Evolutionary conservation across 2,329 filamentous ascomycete genomes (phyloP).

Genomic region (Beauveria rudraprayagi): DNA sequence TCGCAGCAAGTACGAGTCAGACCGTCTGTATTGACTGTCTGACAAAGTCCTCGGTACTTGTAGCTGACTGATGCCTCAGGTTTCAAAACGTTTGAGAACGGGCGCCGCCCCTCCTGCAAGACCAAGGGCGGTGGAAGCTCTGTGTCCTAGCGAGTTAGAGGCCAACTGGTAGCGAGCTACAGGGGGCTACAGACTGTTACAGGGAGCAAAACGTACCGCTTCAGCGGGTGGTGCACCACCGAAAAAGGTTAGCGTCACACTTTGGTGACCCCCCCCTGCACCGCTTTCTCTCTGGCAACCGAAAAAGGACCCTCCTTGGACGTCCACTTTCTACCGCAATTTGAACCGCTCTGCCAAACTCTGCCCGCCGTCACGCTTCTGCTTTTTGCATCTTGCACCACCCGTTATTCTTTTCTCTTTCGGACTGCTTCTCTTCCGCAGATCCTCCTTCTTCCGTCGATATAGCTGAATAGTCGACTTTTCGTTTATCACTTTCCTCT

Average conservation of each 20-base stretch:
- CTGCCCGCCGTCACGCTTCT: constrained; percentile 4
- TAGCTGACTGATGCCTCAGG: neutral
- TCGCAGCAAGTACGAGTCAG: neutral
- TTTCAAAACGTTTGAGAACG: neutral
- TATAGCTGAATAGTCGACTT: neutral
- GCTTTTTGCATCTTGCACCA: constrained; percentile 9
- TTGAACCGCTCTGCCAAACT: constrained; percentile 8
- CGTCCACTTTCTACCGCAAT: constrained; percentile 9
- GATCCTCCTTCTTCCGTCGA: neutral
- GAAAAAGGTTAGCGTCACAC: neutral
- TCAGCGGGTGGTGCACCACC: neutral
- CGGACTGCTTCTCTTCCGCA: constrained; percentile 6
- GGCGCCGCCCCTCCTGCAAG: neutral
- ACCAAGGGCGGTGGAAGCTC: neutral
- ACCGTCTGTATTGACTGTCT: neutral
- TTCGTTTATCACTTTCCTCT: neutral
- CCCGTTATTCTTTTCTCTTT: neutral
- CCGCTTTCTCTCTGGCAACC: constrained; percentile 11
- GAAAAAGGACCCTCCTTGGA: constrained; percentile 8
- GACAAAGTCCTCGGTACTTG: neutral
- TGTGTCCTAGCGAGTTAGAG: too few relatives aligned
- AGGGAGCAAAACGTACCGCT: neutral
- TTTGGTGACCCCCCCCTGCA: neutral
- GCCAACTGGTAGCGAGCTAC: too few relatives aligned
- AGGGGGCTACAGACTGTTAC: neutral